phyloP scores from a whole-genome alignment of 306 rosid genomes.

The Cicer cuneatum region DNA sequence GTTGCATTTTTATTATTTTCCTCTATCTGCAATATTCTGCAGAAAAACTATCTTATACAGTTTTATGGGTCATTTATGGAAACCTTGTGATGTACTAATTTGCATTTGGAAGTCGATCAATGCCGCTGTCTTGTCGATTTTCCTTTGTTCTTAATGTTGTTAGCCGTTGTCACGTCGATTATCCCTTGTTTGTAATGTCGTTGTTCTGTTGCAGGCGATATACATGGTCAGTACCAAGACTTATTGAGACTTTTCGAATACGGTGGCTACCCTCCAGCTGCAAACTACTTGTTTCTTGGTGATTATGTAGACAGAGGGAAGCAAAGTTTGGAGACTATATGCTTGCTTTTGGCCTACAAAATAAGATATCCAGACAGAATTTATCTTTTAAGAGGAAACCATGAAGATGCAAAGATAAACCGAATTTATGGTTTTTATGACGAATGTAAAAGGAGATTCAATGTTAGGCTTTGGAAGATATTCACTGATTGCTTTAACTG shows the following conservation, averaged over 20 bases:
- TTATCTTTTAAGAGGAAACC: constrained; percentile 81
- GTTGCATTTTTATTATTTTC: constrained; percentile 17
- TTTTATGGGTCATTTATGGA: background rate
- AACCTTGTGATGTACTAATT: background rate
- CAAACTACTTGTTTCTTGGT: constrained; percentile 78
- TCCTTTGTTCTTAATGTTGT: constrained; percentile 45
- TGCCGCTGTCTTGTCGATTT: background rate
- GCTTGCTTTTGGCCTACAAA: constrained; percentile 84
- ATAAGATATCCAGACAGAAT: constrained; percentile 73
- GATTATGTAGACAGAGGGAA: constrained; percentile 92
- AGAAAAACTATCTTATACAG: background rate
- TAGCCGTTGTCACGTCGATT: background rate
- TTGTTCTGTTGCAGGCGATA: constrained; percentile 67
- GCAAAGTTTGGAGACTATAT: constrained; percentile 90
- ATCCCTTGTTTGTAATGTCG: constrained; percentile 46
- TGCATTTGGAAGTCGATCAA: constrained; percentile 34
- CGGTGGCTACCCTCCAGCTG: constrained; percentile 81
- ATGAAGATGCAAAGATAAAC: constrained; percentile 89
- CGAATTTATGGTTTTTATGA: constrained; percentile 86
- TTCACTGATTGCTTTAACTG: constrained; percentile 85
- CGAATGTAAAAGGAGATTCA: constrained; percentile 88
- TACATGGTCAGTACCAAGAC: constrained; percentile 87
- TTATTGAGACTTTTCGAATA: constrained; percentile 73
- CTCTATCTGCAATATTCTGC: constrained; percentile 7
- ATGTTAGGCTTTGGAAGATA: constrained; percentile 86